These are phyloP conservation scores for Eimeria tenella DNA, from an alignment of 169 alveolate genomes.

Conservation along the genomic window DNA sequence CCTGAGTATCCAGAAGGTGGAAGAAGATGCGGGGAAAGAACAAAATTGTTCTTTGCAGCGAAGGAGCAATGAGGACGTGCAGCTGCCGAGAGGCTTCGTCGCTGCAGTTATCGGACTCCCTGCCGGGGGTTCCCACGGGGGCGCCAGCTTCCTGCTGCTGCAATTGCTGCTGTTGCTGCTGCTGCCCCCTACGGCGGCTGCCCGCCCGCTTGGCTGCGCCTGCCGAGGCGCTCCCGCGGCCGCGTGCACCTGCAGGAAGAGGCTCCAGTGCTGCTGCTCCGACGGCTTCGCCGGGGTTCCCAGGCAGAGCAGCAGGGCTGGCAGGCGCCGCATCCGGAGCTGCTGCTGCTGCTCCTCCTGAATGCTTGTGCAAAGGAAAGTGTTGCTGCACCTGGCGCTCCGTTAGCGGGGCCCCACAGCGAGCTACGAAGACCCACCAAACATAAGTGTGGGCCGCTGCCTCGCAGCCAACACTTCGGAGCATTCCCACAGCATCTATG, in stretches of 20 bases:
- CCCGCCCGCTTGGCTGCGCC: conserved; percentile 32
- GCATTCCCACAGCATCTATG: conserved; percentile 65
- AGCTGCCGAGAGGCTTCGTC: conserved; percentile 5
- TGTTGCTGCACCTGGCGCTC: conserved; percentile 63
- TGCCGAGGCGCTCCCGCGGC: conserved; percentile 25
- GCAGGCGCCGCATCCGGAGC: not conserved
- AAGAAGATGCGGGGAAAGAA: conserved; percentile 65
- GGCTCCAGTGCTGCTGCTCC: not conserved
- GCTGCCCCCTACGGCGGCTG: conserved; percentile 66
- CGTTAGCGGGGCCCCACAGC: conserved; percentile 45
- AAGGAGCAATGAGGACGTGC: conserved; percentile 53
- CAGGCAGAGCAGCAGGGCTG: not conserved
- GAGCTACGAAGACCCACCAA: conserved; percentile 69
- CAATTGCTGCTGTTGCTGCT: conserved; percentile 51
- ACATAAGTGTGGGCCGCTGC: conserved; percentile 70
- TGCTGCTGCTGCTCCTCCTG: conserved; percentile 24
- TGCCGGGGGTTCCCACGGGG: not conserved
- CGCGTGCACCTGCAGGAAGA: not conserved
- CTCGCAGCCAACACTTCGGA: conserved; percentile 67
- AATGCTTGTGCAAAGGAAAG: not conserved
- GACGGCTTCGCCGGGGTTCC: not conserved
- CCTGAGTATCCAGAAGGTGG: conserved; percentile 75
- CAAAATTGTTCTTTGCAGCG: conserved; percentile 43
- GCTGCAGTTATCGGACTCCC: not conserved
- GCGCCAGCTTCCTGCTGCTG: not conserved